Base-by-base conservation (phyloP, 768 basidiomycete genomes). In the Leccinum sublutescens region DNA sequence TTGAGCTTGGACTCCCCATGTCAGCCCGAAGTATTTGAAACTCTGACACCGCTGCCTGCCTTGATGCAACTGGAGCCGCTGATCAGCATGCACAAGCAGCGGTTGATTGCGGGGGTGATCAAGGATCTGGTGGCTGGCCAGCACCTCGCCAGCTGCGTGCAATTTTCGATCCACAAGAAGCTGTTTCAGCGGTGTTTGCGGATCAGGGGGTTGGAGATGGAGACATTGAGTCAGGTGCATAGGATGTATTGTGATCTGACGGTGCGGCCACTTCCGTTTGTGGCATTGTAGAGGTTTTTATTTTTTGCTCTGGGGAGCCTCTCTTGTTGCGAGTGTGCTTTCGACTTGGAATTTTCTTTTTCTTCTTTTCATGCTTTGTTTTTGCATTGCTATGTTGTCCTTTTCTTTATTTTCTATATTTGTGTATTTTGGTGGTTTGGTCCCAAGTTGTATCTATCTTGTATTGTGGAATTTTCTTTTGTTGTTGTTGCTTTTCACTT, bases 1-100 rank as follows among this genome's bases (percentile, higher is more conserved):
- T 80, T 82, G 48, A 82, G 81, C 63, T 86, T 92, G 58, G 84
- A 87, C 61, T 73, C 87, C 7, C 89, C 85, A 1, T 81, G 86
- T 31, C 86, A 87, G 62, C 89, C 91, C 0, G 89, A 92, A 60
- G 89, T 93, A 25, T 94, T 93, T 71, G 79, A 85, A 1, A 79
- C 85, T 12, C 80, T 94, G 6, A 80, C 85, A 3, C 82, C 88
- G 9, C 82, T 93, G 4, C 92, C 91, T 0, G 68, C 84, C 1
- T 82, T 83, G n/a, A 90, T 93, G 79, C 84, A 87, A 61, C 81
- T 94, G 29, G 91, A 93, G 66, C 91, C 91, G 4, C 74, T 94
- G 58, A 91, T 93, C 75, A 94, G 93, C 68, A 86, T 94, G 6
- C 90, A 93, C 73, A 93, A 94, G 73, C 92, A 94, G 69, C 84